Percentiles rank a stretch among this genome's conserved stretches.
Conservation (phyloP, 73 alveolate species). For the Tetrahymena elliotti region DNA sequence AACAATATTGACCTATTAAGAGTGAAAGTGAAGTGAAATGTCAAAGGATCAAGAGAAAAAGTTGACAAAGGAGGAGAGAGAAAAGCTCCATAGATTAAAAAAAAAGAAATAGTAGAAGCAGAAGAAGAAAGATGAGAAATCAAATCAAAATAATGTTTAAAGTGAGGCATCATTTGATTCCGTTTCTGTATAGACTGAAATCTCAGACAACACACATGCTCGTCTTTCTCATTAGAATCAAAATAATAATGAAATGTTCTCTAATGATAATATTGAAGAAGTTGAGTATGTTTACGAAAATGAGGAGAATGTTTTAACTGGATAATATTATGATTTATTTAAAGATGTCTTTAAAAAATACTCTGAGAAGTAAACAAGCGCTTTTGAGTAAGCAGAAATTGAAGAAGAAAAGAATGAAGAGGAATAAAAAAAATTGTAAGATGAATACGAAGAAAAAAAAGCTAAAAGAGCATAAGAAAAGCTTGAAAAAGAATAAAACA, state of each 20-base stretch:
- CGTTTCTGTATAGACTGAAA: neutral
- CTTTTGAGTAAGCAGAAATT: neutral
- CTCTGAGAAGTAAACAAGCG: neutral
- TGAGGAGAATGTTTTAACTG: neutral
- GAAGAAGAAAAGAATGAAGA: neutral
- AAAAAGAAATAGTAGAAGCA: neutral
- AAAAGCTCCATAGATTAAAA: neutral
- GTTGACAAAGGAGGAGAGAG: neutral
- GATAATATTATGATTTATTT: neutral
- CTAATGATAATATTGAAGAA: neutral
- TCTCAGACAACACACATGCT: neutral
- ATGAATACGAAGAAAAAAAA: neutral
- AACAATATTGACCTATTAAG: neutral
- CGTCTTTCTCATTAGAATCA: neutral
- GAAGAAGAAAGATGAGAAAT: neutral
- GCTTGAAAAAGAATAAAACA: constrained; percentile 6
- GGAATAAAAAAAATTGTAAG: neutral
- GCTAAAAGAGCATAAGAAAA: neutral
- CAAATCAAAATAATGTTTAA: neutral
- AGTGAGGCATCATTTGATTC: neutral
- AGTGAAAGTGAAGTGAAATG: neutral
- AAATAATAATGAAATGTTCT: neutral
- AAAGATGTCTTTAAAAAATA: neutral
- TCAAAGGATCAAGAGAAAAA: neutral
- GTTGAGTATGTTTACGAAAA: neutral